phyloP scores from a whole-genome alignment of 345 rosid genomes.

The Firmiana major region DNA sequence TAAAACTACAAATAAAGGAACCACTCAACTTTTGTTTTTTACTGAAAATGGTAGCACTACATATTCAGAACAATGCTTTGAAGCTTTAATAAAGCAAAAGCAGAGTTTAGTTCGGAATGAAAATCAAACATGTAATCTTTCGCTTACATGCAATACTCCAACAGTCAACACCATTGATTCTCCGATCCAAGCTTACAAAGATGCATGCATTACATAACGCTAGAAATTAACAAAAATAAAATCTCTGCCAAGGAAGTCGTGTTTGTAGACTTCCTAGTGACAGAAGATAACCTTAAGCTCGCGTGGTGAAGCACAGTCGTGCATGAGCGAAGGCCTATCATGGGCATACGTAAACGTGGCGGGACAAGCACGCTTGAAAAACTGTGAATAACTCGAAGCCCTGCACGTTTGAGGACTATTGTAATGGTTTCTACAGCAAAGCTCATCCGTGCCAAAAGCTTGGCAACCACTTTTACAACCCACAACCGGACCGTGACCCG shows the following conservation, averaged over 20 bases:
- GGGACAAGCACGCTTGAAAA: constrained; percentile 87
- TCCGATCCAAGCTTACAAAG: neutral
- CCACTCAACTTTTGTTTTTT: neutral
- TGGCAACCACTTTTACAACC: constrained; percentile 91
- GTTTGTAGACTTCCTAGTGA: constrained; percentile 31
- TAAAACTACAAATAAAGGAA: neutral
- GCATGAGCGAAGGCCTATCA: constrained; percentile 81
- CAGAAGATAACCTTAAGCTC: constrained; percentile 98
- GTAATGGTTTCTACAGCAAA: constrained; percentile 77
- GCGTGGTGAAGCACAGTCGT: constrained; percentile 77
- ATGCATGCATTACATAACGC: neutral
- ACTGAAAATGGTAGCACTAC: neutral
- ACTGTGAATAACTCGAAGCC: constrained; percentile 60
- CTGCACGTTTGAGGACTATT: constrained; percentile 74
- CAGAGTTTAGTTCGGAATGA: too few species aligned
- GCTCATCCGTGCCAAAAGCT: constrained; percentile 77
- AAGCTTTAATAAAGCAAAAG: too few species aligned
- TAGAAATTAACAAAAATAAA: neutral
- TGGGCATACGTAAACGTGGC: constrained; percentile 83
- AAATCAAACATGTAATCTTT: neutral
- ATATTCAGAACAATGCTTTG: neutral
- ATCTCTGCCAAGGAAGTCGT: too few species aligned
- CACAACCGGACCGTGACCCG: constrained; percentile 58
- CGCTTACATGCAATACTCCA: neutral
- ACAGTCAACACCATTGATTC: neutral